Evolutionary conservation across 169 alveolate species (phyloP), one percentile per base, ranked within the genome.

Genomic region (Babesia bigemina): DNA sequence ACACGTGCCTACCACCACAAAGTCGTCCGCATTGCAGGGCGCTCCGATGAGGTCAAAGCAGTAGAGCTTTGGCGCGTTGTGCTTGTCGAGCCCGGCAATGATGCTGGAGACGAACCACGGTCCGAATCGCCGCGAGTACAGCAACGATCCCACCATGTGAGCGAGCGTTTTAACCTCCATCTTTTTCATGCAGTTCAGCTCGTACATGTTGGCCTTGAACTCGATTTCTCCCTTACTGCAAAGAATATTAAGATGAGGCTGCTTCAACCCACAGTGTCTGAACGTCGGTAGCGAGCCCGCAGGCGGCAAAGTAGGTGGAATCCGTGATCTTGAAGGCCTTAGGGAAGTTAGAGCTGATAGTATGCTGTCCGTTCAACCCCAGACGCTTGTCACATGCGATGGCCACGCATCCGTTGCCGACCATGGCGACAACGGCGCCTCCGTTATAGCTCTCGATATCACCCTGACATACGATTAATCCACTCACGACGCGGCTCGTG

Each of bases 341-440:
- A 53, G 95, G 95, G 84, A 92, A 92, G 75, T 90, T 88, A 21
- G 96, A 91, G 28, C 94, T 85, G 42, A 95, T 76, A 0, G 99
- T 96, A 56, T 86, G 85, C 70, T 93, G 94, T 45, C 74, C 87
- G 82, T 95, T 93, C 17, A 94, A 61, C 16, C 99, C 98, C 14
- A 96, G 92, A 29, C 99, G 87, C 83, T 93, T 90, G 78, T 97
- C 99, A 24, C 97, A 90, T 45, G 98, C 99, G 70, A 97, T 94
- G 22, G 98, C 98, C 22, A 96, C 98, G 71, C 99, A 97, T 67
- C 93, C 93, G 24, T 96, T 88, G 57, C 99, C 99, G 19, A 94
- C 88, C 99, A 97, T 97, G n/a, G 98, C 99, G 71, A 97, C 92
- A 57, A 96, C 94, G 52, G 98, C 96, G 57, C 97, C 96, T 9